Conservation (phyloP, 768 basidiomycete species). For the Saitozyma podzolica region DNA sequence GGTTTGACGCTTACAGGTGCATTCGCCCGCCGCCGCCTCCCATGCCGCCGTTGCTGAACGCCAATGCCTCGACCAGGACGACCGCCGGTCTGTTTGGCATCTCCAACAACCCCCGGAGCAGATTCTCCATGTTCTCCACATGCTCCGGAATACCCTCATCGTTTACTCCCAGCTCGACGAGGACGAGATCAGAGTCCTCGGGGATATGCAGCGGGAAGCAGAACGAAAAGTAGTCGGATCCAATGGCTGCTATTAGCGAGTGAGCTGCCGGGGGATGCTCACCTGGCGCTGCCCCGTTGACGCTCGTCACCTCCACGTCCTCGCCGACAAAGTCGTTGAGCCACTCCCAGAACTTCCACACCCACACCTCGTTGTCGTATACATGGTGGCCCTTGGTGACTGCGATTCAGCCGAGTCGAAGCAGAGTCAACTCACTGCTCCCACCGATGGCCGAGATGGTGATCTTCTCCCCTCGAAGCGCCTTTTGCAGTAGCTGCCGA, state of each 20-base stretch:
- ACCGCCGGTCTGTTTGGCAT: conserved; percentile 47
- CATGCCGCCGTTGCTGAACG: conserved; percentile 47
- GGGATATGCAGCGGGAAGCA: conserved; percentile 53
- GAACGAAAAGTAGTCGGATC: conserved; percentile 49
- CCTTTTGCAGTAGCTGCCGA: conserved; percentile 33
- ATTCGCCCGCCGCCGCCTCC: conserved; percentile 48
- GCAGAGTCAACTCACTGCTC: conserved; percentile 30
- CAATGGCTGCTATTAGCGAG: conserved; percentile 34
- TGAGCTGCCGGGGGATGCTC: conserved; percentile 3
- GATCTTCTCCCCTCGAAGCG: conserved; percentile 39
- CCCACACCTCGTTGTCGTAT: conserved; percentile 39
- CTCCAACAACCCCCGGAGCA: conserved; percentile 46
- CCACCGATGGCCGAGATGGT: conserved; percentile 45
- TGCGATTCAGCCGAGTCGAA: conserved; percentile 8
- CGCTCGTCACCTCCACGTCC: conserved; percentile 20
- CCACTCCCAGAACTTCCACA: conserved; percentile 45
- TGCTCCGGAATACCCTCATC: conserved; percentile 49
- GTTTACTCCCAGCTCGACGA: conserved; percentile 52
- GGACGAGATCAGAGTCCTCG: conserved; percentile 41
- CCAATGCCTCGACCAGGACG: conserved; percentile 47
- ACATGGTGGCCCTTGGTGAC: conserved; percentile 50
- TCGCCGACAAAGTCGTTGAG: conserved; percentile 30
- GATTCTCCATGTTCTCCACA: conserved; percentile 52
- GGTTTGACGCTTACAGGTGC: conserved; percentile 32
- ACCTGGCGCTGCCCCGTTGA: conserved; percentile 52